phyloP scores from a whole-genome alignment of 2,329 filamentous ascomycete species.

The Cryphonectria parasitica region DNA sequence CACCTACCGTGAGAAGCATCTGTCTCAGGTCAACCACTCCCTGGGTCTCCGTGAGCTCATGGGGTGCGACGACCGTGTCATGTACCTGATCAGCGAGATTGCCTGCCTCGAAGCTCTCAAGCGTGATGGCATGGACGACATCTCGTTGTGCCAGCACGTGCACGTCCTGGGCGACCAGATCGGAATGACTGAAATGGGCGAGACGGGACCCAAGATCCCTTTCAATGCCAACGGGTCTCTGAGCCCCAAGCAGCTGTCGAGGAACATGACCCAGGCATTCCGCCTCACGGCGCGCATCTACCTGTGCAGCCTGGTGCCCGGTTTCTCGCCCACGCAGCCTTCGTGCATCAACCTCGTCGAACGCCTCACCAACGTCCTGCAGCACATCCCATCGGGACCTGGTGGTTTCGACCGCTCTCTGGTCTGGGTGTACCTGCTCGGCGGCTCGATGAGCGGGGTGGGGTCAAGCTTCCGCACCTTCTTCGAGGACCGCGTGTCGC shows the following conservation, averaged over 20 bases:
- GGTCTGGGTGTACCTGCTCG: conserved; percentile 90
- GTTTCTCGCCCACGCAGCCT: conserved; percentile 75
- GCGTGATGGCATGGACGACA: conserved; percentile 79
- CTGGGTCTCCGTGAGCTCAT: conserved; percentile 87
- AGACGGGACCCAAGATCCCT: conserved; percentile 60
- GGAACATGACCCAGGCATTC: conserved; percentile 90
- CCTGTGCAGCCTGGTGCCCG: conserved; percentile 92
- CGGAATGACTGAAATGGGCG: conserved; percentile 73
- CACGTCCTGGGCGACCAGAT: conserved; percentile 86
- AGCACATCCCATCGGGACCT: conserved; percentile 79
- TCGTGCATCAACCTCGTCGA: conserved; percentile 78
- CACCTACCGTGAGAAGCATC: conserved; percentile 93
- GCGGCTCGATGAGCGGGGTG: conserved; percentile 76
- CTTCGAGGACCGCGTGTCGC: conserved; percentile 73
- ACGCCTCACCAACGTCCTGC: conserved; percentile 75
- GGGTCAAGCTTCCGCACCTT: conserved; percentile 76
- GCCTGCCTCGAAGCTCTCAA: conserved; percentile 93
- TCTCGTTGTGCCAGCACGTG: conserved; percentile 86
- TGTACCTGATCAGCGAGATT: conserved; percentile 98
- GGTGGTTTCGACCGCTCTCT: conserved; percentile 87
- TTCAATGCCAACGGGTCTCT: conserved; percentile 75
- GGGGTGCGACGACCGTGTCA: conserved; percentile 95
- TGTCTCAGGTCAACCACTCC: conserved; percentile 64
- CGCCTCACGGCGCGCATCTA: conserved; percentile 92
- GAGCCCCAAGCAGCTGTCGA: conserved; percentile 79